Evolutionary conservation across 208 protist species (phyloP), one percentile per base, ranked within the genome.

Genomic region (Trypanosoma conorhini): DNA sequence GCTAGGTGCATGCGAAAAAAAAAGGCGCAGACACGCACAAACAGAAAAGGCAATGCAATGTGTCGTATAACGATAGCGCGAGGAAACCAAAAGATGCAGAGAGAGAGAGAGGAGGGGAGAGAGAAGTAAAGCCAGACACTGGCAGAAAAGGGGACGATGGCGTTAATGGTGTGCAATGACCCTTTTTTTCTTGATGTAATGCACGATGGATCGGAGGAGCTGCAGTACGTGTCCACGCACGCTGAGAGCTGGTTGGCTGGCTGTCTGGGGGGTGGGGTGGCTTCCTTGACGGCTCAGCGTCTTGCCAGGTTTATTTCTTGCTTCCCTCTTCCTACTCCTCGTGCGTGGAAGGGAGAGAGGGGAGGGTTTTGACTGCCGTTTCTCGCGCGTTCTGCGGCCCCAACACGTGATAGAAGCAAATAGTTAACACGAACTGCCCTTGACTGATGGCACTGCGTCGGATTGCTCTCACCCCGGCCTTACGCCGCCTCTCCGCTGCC

Each of bases 271-370:
- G n/a, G 33, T 38, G 33, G 33, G 33, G 55, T 67, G 17, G 21
- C 52, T 35, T 51, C 55, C 26, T 70, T 64, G 65, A 44, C 75
- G 13, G 33, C 17, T 76, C 35, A 50, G 58, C 24, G 44, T 56
- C 56, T 22, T 58, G 52, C 62, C 50, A 17, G 26, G 35, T 58
- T 63, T 46, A 31, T 69, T 58, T 70, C 19, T 22, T n/a, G 50
- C 24, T 24, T 57, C 24, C 54, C 13, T 19, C 54, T 38, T 54
- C 38, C 51, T 15, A 59, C 1, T 26, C 21, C 28, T 42, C 19
- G 31, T 52, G 26, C 26, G 5, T 5, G 42, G 12, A 65, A 55
- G 30, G 1, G 33, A 52, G 22, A 28, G 54, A 52, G 8, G 28
- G 35, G 48, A 63, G 42, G 26, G 40, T 19, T n/a, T 24, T 1